Conservation (phyloP, 441 rosid species). For the Adansonia grandidieri region DNA sequence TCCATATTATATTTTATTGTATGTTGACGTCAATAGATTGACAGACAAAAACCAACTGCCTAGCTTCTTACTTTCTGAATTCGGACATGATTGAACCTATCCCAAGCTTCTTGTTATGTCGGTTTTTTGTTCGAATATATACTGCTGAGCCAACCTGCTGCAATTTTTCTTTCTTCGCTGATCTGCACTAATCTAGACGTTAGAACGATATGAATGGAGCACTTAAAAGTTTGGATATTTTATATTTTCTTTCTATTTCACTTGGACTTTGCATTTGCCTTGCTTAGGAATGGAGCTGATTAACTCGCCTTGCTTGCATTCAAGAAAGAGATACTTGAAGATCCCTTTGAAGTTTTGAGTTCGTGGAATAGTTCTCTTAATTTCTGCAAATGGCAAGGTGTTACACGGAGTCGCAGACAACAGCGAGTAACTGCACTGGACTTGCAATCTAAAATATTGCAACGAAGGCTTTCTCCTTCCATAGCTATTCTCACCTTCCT, state of each 20-base stretch:
- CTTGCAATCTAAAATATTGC: background rate
- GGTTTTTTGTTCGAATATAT: background rate
- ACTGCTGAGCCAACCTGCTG: background rate
- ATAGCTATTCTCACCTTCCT: conserved; percentile 18
- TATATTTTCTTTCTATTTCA: background rate
- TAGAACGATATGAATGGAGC: background rate
- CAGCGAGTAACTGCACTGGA: conserved; percentile 16
- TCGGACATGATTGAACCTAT: background rate
- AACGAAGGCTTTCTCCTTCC: conserved; percentile 20
- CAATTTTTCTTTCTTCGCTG: background rate
- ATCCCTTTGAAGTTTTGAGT: conserved; percentile 3
- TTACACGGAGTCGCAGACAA: conserved; percentile 12
- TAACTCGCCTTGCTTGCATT: conserved; percentile 11
- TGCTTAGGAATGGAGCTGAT: conserved; percentile 15
- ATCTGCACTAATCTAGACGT: background rate
- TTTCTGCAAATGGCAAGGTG: conserved; percentile 23
- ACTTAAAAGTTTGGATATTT: background rate
- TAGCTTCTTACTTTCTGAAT: background rate
- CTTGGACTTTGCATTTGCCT: background rate
- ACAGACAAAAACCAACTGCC: background rate
- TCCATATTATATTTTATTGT: background rate
- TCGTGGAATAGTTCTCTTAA: conserved; percentile 19
- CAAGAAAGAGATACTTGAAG: conserved; percentile 18
- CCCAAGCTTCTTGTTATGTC: background rate
- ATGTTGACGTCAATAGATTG: background rate